Percentiles rank a stretch among this genome's conserved stretches.
Evolutionary conservation across 495 filamentous ascomycete species (phyloP).

Genomic region (Penicillium bialowiezense): DNA sequence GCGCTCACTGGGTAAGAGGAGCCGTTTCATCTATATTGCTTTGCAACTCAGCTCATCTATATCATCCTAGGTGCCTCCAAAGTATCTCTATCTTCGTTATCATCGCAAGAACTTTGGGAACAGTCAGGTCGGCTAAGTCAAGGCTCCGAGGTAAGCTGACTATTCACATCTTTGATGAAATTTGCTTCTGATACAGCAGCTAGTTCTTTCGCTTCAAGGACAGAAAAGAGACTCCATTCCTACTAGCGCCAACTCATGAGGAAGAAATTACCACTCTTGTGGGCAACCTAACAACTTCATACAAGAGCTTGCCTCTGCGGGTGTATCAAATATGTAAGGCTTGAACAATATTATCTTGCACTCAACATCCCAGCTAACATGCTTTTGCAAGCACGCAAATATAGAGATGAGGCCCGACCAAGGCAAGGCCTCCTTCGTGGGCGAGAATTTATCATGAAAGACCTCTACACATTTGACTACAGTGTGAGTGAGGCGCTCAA

Average conservation of each 20-base stretch:
- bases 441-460: conserved; percentile 96
- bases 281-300: conserved; percentile 69
- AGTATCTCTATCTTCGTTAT: conserved; percentile 82
- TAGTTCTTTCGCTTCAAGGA: conserved; percentile 81
- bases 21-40: not conserved
- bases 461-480: conserved; percentile 93
- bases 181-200: not conserved
- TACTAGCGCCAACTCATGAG: conserved; percentile 92
- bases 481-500: conserved; percentile 60
- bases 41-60: conserved; percentile 16
- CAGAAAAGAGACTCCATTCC: conserved; percentile 67
- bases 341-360: not conserved
- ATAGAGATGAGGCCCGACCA: conserved; percentile 86
- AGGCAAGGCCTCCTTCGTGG: conserved; percentile 86
- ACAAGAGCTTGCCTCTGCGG: conserved; percentile 80
- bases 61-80: conserved; percentile 69
- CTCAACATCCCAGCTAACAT: conserved; percentile 5
- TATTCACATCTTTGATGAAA: not conserved
- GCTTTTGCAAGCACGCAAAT: conserved; percentile 71
- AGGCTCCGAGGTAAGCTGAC: conserved; percentile 57
- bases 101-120: conserved; percentile 80
- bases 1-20: conserved; percentile 64
- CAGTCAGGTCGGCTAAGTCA: conserved; percentile 59
- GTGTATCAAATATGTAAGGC: conserved; percentile 87
- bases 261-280: conserved; percentile 91